Evolutionary conservation across 2,329 filamentous ascomycete genomes (phyloP).

Genomic region (Leptosphaerulina australis): DNA sequence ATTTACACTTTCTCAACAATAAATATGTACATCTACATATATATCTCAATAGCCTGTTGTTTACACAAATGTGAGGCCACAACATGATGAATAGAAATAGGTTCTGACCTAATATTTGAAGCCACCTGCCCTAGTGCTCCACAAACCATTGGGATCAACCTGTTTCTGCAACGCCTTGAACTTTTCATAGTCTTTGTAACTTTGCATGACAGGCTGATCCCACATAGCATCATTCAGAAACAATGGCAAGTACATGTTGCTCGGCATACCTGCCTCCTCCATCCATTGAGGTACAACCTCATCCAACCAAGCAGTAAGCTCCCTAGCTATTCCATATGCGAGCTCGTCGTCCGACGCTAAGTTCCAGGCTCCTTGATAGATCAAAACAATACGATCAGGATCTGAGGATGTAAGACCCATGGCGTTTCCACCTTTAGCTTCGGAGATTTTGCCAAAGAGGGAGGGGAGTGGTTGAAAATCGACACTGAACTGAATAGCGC

Average conservation of each 20-base stretch:
- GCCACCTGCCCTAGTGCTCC: slow-evolving; percentile 28
- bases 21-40: too few species aligned
- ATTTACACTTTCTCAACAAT: too few species aligned
- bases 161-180: slow-evolving; percentile 30
- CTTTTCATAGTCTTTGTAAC: slow-evolving; percentile 27
- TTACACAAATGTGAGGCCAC: too few species aligned
- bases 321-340: slow-evolving; percentile 21
- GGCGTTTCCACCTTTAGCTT: slow-evolving; percentile 32
- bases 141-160: slow-evolving; percentile 30
- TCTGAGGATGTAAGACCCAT: slow-evolving; percentile 32
- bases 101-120: slow-evolving; percentile 34
- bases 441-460: slow-evolving; percentile 25
- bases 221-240: slow-evolving; percentile 35
- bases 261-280: slow-evolving; percentile 31
- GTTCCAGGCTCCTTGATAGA: slow-evolving; percentile 29
- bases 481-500: slow-evolving; percentile 31
- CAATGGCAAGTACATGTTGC: slow-evolving; percentile 26
- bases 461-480: slow-evolving; percentile 35
- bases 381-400: slow-evolving; percentile 29
- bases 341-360: slow-evolving; percentile 23
- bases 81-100: too few species aligned
- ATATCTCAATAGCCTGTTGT: too few species aligned
- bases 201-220: slow-evolving; percentile 29
- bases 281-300: slow-evolving; percentile 29
- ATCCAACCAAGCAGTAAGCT: slow-evolving; percentile 33